Conservation (phyloP, 1,284 basidiomycete genomes). For the Cutaneotrichosporon sp. region DNA sequence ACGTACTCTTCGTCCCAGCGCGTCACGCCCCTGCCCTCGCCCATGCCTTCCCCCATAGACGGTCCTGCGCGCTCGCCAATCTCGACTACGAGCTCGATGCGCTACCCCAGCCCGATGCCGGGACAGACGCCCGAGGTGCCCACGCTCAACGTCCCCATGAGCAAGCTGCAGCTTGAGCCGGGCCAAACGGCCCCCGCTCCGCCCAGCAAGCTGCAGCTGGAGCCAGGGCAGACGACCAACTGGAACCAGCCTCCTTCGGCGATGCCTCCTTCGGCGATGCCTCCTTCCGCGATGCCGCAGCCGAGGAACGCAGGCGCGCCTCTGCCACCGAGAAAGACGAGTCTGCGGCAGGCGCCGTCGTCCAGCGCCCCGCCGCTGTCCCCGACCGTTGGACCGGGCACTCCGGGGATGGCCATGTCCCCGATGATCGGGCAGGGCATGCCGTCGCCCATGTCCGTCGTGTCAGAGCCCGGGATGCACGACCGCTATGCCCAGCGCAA, state of each 20-base stretch:
- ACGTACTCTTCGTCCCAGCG: conserved; percentile 46
- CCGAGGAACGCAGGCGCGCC: not conserved
- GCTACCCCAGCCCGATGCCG: conserved; percentile 39
- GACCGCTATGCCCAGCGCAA: not conserved
- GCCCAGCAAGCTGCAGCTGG: conserved; percentile 37
- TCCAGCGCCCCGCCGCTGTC: not conserved
- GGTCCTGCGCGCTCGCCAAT: conserved; percentile 8
- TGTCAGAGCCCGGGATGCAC: conserved; percentile 4
- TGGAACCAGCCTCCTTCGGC: conserved; percentile 30
- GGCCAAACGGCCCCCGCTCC: conserved; percentile 35
- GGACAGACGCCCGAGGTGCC: conserved; percentile 1
- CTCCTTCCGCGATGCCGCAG: conserved; percentile 4
- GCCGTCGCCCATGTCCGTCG: conserved; percentile 3
- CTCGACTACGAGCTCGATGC: conserved; percentile 13
- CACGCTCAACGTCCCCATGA: conserved; percentile 34
- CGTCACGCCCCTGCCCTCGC: not conserved
- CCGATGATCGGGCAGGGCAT: conserved; percentile 2
- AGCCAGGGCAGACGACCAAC: conserved; percentile 37
- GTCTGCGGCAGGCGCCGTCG: conserved; percentile 23
- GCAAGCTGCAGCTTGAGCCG: conserved; percentile 37
- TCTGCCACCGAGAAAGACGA: conserved; percentile 39
- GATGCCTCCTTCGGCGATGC: too few relatives aligned
- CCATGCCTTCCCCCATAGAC: conserved; percentile 5
- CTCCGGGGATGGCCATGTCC: not conserved
- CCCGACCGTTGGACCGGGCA: not conserved